Percentiles rank a stretch among this genome's conserved stretches.
phyloP scores from a whole-genome alignment of 2,329 filamentous ascomycete genomes.

The Claviceps africana region DNA sequence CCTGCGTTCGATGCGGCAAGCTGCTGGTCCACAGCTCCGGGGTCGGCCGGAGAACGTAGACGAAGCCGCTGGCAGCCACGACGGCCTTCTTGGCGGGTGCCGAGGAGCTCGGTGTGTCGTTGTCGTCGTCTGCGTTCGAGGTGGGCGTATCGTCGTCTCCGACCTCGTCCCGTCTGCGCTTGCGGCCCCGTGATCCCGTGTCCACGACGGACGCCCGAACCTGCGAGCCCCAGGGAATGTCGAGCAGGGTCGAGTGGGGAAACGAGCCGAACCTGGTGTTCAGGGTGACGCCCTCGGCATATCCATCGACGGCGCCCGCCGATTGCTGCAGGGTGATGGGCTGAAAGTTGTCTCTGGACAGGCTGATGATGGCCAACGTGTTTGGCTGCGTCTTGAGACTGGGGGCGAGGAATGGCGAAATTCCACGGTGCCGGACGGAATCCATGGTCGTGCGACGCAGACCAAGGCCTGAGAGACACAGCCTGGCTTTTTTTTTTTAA shows the following conservation, averaged over 20 bases:
- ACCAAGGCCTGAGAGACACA: background rate
- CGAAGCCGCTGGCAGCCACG: constrained; percentile 52
- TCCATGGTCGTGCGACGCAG: background rate
- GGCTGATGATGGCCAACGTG: constrained; percentile 67
- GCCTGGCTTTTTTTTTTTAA: background rate
- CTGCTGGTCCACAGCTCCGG: constrained; percentile 73
- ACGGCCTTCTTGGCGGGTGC: constrained; percentile 32
- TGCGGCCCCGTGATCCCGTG: constrained; percentile 74
- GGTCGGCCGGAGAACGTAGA: constrained; percentile 65
- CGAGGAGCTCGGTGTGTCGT: constrained; percentile 19
- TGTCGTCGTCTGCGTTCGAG: constrained; percentile 21
- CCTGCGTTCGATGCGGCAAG: constrained; percentile 68
- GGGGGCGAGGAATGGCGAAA: constrained; percentile 69
- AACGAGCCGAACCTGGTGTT: constrained; percentile 94
- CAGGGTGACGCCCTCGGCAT: constrained; percentile 62
- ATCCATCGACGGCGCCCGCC: constrained; percentile 52
- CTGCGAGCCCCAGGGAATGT: constrained; percentile 80
- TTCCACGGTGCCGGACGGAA: constrained; percentile 1
- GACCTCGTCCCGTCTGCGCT: constrained; percentile 37
- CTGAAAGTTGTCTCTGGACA: constrained; percentile 74
- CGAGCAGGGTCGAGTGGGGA: constrained; percentile 63
- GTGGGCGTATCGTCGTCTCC: constrained; percentile 29
- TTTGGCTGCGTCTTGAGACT: constrained; percentile 46
- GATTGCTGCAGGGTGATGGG: constrained; percentile 56
- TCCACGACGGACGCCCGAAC: constrained; percentile 81